Evolutionary conservation across 1,284 basidiomycete species (phyloP), one percentile per base, ranked within the genome.

Genomic region (Sanghuangporus sanghuang): DNA sequence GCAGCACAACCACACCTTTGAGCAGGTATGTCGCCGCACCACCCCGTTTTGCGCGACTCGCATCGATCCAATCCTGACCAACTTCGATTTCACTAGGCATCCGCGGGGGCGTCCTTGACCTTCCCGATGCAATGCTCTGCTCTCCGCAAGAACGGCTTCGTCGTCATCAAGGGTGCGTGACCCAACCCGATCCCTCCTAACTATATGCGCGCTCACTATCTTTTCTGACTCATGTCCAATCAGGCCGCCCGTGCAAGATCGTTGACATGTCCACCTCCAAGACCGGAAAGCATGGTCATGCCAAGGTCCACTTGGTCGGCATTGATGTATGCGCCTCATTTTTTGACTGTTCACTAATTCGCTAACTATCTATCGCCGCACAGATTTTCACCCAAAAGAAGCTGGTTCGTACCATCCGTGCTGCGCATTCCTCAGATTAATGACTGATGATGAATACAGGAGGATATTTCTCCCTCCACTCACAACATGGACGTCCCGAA

Each of bases 201-300:
- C 32, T 61, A 52, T 62, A 63, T 48, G 36, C 59, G 36, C 44
- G 7, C 50, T 50, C 7, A 3, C 60, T 27, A n/a, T 50, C 35
- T 48, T 23, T 38, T 39, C 21, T 50, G 55, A 32, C 56, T 55
- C 56, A 27, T 62, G 63, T 55, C 64, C 59, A 11, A 48, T 56
- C 69, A 90, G 90, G 89, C 71, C 90, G 95, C 73, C 96, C 96
- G 70, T 99, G 96, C 93, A 98, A 98, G 85, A 96, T 97, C 79
- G 89, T 96, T 72, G 95, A 95, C 74, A 99, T 99, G 96, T 98
- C 96, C 69, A 99, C 97, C 81, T 99, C 96, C 76, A 99, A 99
- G 87, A 97, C 95, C 61, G 95, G 95, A 70, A 95, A 95, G 88
- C 96, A 98, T 85, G 96, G 96, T 74, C 97, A 99, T 85, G 96